phyloP scores from a whole-genome alignment of 2,329 filamentous ascomycete species.

The Camptophora hylomeconis region DNA sequence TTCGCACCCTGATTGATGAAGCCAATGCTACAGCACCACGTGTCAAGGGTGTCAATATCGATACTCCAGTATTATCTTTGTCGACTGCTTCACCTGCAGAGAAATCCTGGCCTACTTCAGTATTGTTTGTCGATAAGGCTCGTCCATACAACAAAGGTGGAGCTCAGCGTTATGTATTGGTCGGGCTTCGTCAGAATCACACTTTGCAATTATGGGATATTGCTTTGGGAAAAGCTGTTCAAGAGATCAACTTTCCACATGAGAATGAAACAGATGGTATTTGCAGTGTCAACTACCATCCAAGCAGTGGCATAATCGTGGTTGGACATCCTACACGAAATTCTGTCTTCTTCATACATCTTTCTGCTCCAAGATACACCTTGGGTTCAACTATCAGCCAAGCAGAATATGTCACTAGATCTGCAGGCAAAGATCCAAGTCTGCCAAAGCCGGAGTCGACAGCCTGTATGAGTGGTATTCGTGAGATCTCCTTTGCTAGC shows the following conservation, averaged over 20 bases:
- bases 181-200: slow-evolving; percentile 98
- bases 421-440: slow-evolving; percentile 57
- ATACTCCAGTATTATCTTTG: slow-evolving; percentile 73
- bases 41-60: slow-evolving; percentile 55
- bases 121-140: slow-evolving; percentile 91
- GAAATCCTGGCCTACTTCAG: slow-evolving; percentile 93
- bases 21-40: slow-evolving; percentile 31
- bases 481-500: slow-evolving; percentile 83
- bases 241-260: slow-evolving; percentile 93
- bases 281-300: slow-evolving; percentile 91
- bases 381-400: slow-evolving; percentile 62
- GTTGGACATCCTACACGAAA: slow-evolving; percentile 94
- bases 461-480: slow-evolving; percentile 90
- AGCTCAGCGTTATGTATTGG: slow-evolving; percentile 86
- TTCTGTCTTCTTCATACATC: slow-evolving; percentile 90
- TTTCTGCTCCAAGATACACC: slow-evolving; percentile 88
- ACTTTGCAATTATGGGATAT: slow-evolving; percentile 97
- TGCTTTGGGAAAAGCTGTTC: slow-evolving; percentile 83
- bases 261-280: slow-evolving; percentile 95
- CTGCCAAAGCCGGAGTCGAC: slow-evolving; percentile 84
- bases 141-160: slow-evolving; percentile 82
- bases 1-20: slow-evolving; percentile 56
- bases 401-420: slow-evolving; percentile 70
- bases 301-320: slow-evolving; percentile 80
- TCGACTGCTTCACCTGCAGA: slow-evolving; percentile 76